phyloP scores from a whole-genome alignment of 2,329 filamentous ascomycete genomes.

The Trichoderma breve region DNA sequence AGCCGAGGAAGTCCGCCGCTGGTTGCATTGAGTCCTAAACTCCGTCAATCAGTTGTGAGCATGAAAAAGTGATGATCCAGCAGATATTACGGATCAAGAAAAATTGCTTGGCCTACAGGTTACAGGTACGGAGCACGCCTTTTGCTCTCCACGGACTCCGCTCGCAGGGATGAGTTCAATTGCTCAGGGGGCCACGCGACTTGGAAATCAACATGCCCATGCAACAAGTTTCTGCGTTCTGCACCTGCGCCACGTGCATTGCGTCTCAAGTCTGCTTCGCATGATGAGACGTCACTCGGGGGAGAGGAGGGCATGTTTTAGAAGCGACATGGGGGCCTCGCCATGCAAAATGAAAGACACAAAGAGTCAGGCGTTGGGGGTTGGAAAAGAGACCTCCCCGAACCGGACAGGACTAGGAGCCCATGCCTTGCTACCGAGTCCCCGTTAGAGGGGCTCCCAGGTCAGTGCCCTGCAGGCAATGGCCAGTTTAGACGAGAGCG shows the following conservation, averaged over 20 bases:
- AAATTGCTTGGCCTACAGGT: not conserved
- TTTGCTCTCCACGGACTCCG: not conserved
- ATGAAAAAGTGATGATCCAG: not conserved
- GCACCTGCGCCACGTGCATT: slow-evolving; percentile 2
- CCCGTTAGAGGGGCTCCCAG: slow-evolving; percentile 3
- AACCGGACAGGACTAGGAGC: not conserved
- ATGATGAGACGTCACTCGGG: slow-evolving; percentile 5
- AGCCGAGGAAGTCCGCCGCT: not conserved
- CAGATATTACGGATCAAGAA: not conserved
- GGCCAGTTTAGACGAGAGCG: not conserved
- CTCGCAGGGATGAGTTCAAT: not conserved
- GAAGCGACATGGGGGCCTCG: not conserved
- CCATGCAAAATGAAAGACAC: not conserved
- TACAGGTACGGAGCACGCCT: not conserved
- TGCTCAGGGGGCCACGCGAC: not conserved
- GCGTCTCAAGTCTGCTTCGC: slow-evolving; percentile 15
- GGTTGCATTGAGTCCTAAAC: not conserved
- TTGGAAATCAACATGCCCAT: not conserved
- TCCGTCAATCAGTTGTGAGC: not conserved
- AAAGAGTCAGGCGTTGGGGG: not conserved
- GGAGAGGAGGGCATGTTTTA: not conserved
- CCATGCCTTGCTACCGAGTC: not conserved
- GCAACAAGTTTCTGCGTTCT: not conserved
- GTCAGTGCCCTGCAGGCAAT: not conserved
- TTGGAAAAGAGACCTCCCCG: not conserved